Conservation (phyloP, 495 filamentous ascomycete genomes). For the Margaritispora aquatica region DNA sequence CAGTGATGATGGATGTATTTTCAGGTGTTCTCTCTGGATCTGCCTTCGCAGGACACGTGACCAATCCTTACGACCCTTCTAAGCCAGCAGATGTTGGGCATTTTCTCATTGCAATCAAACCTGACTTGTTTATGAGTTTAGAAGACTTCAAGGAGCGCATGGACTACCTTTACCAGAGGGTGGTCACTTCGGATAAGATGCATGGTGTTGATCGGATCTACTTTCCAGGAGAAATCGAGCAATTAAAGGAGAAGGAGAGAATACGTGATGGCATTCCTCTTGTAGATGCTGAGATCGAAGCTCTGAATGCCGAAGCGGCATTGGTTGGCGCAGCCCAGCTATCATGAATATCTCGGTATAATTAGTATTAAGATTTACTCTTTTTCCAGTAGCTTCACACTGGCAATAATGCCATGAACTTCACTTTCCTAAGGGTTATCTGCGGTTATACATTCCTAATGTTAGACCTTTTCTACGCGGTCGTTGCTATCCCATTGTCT, state of each 20-base stretch:
- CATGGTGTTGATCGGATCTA: slow-evolving; percentile 69
- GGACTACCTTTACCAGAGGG: slow-evolving; percentile 61
- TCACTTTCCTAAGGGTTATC: too few species aligned
- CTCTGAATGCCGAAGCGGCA: slow-evolving; percentile 61
- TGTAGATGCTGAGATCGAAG: slow-evolving; percentile 56
- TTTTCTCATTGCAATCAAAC: slow-evolving; percentile 68
- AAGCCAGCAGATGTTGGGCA: slow-evolving; percentile 68
- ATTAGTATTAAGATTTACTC: too few species aligned
- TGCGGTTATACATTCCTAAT: too few species aligned
- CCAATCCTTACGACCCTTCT: slow-evolving; percentile 63
- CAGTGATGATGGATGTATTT: slow-evolving; percentile 83
- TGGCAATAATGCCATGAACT: too few species aligned
- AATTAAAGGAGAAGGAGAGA: slow-evolving; percentile 50
- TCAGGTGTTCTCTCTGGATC: slow-evolving; percentile 66
- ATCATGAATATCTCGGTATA: not conserved
- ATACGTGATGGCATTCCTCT: slow-evolving; percentile 57
- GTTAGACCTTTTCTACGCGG: too few species aligned
- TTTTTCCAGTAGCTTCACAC: too few species aligned
- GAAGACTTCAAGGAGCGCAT: slow-evolving; percentile 65
- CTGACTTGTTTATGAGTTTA: slow-evolving; percentile 66
- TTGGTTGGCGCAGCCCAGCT: slow-evolving; percentile 31
- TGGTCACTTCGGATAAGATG: slow-evolving; percentile 58
- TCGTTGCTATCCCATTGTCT: too few species aligned
- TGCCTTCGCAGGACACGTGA: slow-evolving; percentile 68
- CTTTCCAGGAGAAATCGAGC: slow-evolving; percentile 75